Percentiles rank a stretch among this genome's conserved stretches.
phyloP scores from a whole-genome alignment of 805 yeast genomes.

The Alloascoidea africana region DNA sequence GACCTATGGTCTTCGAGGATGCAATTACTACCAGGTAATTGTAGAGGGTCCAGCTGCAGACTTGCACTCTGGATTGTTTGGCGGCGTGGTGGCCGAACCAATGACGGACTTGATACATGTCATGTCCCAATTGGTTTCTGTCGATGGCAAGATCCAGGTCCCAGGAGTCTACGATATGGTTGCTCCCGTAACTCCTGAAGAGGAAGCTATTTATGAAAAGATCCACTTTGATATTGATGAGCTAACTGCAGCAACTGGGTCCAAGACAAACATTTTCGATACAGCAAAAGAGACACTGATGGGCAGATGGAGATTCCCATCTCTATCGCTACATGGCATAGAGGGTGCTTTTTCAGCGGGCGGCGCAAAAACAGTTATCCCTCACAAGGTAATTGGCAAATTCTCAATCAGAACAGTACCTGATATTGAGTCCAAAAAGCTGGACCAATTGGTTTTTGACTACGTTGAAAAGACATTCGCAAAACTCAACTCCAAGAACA shows the following conservation, averaged over 20 bases:
- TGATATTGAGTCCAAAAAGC: slow-evolving; percentile 64
- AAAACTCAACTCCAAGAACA: slow-evolving; percentile 65
- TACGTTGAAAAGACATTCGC: slow-evolving; percentile 55
- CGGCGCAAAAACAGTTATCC: slow-evolving; percentile 98
- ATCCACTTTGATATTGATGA: slow-evolving; percentile 80
- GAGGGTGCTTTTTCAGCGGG: slow-evolving; percentile 93
- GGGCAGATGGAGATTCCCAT: slow-evolving; percentile 99
- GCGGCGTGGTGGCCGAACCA: slow-evolving; percentile 96
- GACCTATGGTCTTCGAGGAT: slow-evolving; percentile 96
- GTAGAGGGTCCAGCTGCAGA: slow-evolving; percentile 93
- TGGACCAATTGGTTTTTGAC: slow-evolving; percentile 63
- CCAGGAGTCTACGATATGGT: slow-evolving; percentile 91
- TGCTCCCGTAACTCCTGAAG: slow-evolving; percentile 78
- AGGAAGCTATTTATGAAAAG: slow-evolving; percentile 62
- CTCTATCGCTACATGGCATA: slow-evolving; percentile 88
- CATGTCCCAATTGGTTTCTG: slow-evolving; percentile 62
- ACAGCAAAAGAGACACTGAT: slow-evolving; percentile 76
- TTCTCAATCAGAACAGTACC: slow-evolving; percentile 97
- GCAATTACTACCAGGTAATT: slow-evolving; percentile 76
- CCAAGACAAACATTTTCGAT: slow-evolving; percentile 65
- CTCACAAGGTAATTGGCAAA: slow-evolving; percentile 87
- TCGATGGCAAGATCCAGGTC: slow-evolving; percentile 68
- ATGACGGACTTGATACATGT: slow-evolving; percentile 82
- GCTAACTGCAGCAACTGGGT: slow-evolving; percentile 78
- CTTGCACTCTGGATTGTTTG: slow-evolving; percentile 93